Conservation (phyloP, 352 stramenopile species). For the Phytophthora pinifolia region DNA sequence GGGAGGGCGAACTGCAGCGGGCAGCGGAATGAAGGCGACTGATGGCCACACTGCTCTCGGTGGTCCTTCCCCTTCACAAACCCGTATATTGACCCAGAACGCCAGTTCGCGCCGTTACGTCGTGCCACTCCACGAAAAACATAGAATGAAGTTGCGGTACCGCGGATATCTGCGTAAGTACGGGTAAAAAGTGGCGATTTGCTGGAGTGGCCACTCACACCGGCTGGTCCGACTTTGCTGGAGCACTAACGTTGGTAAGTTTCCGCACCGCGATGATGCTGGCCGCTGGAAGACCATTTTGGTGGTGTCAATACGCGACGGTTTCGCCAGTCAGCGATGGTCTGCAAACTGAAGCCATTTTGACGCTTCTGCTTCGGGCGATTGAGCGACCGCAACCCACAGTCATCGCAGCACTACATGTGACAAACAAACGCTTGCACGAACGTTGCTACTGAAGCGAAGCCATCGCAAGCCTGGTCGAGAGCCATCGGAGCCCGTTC, state of each 20-base stretch:
- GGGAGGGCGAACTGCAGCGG: neutral
- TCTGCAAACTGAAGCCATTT: neutral
- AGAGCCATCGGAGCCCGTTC: no score
- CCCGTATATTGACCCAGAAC: conserved; percentile 20
- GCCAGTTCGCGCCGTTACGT: conserved; percentile 29
- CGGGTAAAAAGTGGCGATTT: conserved; percentile 4
- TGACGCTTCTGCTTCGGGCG: no score
- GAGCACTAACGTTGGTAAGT: neutral
- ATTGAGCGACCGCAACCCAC: no score
- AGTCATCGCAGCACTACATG: no score
- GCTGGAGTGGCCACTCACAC: neutral
- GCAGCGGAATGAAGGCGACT: conserved; percentile 13
- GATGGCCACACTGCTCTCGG: neutral
- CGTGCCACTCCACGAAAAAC: conserved; percentile 26
- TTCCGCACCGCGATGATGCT: neutral
- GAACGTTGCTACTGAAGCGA: no score
- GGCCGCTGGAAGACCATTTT: conserved; percentile 2
- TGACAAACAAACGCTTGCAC: no score
- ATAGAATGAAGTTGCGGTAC: conserved; percentile 19
- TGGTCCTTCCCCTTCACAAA: neutral
- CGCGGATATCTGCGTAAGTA: conserved; percentile 12
- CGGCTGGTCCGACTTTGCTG: conserved; percentile 3
- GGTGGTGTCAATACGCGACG: neutral
- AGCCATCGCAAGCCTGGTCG: no score
- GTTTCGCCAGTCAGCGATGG: conserved; percentile 23